A percentile compares a stretch with the other conserved stretches of the same genome.
These are phyloP conservation scores for Anacardium occidentale DNA, from an alignment of 345 rosid species.

Conservation along the genomic window DNA sequence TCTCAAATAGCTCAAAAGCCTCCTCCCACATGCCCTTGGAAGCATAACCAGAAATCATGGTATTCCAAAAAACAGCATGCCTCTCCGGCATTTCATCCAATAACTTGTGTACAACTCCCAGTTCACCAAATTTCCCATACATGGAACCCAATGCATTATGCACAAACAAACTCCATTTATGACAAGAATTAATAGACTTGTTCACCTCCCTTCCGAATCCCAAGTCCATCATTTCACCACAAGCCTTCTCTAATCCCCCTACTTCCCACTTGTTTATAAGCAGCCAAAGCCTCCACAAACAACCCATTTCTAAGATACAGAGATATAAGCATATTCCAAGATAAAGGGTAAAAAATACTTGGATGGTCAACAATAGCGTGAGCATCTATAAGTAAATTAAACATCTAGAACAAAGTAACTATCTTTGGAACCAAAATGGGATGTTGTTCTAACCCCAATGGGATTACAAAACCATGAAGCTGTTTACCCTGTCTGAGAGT, in stretches of 20 bases:
- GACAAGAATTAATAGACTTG: conserved; percentile 38
- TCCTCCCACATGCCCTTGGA: conserved; percentile 63
- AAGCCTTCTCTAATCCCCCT: conserved; percentile 66
- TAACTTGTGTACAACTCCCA: conserved; percentile 43
- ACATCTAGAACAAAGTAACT: conserved; percentile 52
- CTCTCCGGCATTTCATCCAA: conserved; percentile 61
- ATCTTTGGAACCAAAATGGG: conserved; percentile 61
- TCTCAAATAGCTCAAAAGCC: conserved; percentile 57
- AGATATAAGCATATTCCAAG: conserved; percentile 74
- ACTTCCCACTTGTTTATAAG: conserved; percentile 52
- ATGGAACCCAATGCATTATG: conserved; percentile 73
- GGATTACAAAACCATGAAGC: conserved; percentile 51
- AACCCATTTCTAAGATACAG: conserved; percentile 45
- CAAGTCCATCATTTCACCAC: conserved; percentile 57
- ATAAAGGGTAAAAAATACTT: conserved; percentile 39
- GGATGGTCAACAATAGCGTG: conserved; percentile 38
- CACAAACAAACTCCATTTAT: conserved; percentile 52
- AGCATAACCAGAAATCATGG: conserved; percentile 63
- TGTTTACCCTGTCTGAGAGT: conserved; percentile 45
- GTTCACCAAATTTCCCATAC: conserved; percentile 63
- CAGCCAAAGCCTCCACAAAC: conserved; percentile 42
- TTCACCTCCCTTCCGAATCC: conserved; percentile 58
- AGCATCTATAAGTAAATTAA: conserved; percentile 45
- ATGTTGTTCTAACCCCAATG: conserved; percentile 52
- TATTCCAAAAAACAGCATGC: conserved; percentile 79